These are phyloP conservation scores for Pilatotrama ljubarskyi DNA, from an alignment of 768 basidiomycete species.

Conservation along the genomic window DNA sequence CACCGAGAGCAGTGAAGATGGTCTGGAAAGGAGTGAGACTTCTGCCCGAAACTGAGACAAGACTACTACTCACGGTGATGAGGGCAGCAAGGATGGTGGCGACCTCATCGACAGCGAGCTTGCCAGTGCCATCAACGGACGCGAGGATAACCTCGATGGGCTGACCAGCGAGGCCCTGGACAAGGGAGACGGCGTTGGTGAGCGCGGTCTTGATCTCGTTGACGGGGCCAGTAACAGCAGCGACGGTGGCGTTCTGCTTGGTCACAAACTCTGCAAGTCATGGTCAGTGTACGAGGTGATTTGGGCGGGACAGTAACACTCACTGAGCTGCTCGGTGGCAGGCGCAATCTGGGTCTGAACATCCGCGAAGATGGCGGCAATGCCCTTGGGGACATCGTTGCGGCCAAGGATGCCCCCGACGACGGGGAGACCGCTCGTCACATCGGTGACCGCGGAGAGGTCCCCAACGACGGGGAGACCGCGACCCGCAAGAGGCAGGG, in stretches of 20 bases:
- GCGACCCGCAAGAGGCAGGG: slow-evolving; percentile 16
- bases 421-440: slow-evolving; percentile 3
- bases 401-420: slow-evolving; percentile 18
- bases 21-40: slow-evolving; percentile 19
- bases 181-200: slow-evolving; percentile 21
- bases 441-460: not conserved
- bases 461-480: not conserved
- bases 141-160: slow-evolving; percentile 29
- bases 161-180: slow-evolving; percentile 31
- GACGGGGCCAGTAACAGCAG: slow-evolving; percentile 25
- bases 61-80: slow-evolving; percentile 23
- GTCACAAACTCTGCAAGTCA: slow-evolving; percentile 27
- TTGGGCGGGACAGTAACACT: slow-evolving; percentile 10
- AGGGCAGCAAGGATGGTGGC: slow-evolving; percentile 27
- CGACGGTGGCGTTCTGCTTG: slow-evolving; percentile 28
- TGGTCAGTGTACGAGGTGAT: not conserved
- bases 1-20: slow-evolving; percentile 30
- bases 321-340: slow-evolving; percentile 29
- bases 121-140: slow-evolving; percentile 22
- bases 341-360: slow-evolving; percentile 19
- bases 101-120: slow-evolving; percentile 31
- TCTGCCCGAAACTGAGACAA: no score
- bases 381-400: slow-evolving; percentile 14
- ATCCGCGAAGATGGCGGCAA: slow-evolving; percentile 33
- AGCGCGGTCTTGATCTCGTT: slow-evolving; percentile 29